Evolutionary conservation across 2,329 filamentous ascomycete genomes (phyloP).

Genomic region (Cercospora sojina): DNA sequence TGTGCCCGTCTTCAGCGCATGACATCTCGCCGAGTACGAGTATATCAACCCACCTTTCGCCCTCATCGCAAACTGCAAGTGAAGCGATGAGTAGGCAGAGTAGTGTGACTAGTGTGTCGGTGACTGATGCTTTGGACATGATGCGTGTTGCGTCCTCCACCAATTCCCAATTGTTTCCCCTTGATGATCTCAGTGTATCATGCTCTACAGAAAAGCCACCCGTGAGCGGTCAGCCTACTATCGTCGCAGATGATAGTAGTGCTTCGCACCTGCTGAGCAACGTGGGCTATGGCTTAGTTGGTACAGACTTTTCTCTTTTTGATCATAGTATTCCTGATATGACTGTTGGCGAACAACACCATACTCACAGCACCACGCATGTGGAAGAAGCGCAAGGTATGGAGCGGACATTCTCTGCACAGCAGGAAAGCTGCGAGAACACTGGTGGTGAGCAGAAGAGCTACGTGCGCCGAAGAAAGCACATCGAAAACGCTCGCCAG

Average conservation of each 20-base stretch:
- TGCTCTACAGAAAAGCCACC: constrained; percentile 28
- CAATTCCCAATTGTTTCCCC: constrained; percentile 31
- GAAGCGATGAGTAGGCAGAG: constrained; percentile 48
- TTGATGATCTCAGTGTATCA: constrained; percentile 30
- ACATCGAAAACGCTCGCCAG: constrained; percentile 34
- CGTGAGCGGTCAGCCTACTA: constrained; percentile 30
- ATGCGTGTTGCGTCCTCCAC: constrained; percentile 45
- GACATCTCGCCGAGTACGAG: constrained; percentile 32
- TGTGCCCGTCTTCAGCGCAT: constrained; percentile 25
- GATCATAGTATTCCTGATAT: constrained; percentile 28
- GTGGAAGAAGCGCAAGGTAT: constrained; percentile 24
- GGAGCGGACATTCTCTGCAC: constrained; percentile 27
- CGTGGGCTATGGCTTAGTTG: constrained; percentile 32
- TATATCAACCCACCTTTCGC: constrained; percentile 33
- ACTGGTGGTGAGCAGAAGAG: constrained; percentile 27
- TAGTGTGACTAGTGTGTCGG: constrained; percentile 44
- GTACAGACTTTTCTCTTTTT: constrained; percentile 29
- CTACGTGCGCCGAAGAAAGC: constrained; percentile 33
- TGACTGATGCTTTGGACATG: constrained; percentile 46
- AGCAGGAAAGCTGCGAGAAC: constrained; percentile 23
- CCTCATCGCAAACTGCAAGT: constrained; percentile 31
- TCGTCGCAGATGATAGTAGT: constrained; percentile 29
- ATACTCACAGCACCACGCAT: constrained; percentile 21
- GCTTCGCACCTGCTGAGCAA: constrained; percentile 28
- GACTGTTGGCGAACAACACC: constrained; percentile 18